Evolutionary conservation across 2,329 filamentous ascomycete genomes (phyloP).

Genomic region (Aschersonia sp.): DNA sequence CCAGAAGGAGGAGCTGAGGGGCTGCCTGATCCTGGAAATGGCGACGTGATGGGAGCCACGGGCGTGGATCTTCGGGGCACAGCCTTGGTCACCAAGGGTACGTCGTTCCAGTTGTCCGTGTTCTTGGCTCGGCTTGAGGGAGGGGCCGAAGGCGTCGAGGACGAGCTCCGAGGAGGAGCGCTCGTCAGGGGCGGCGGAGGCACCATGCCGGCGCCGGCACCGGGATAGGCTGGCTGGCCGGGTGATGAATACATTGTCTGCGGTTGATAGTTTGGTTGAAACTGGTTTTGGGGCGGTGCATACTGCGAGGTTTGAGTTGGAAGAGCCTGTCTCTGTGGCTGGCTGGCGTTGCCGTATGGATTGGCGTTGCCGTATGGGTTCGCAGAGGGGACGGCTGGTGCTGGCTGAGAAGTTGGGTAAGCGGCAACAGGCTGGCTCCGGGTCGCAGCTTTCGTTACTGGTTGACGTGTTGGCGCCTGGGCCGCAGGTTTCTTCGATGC

Average conservation of each 20-base stretch:
- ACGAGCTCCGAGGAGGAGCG: constrained; percentile 36
- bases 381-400: constrained; percentile 10
- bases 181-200: constrained; percentile 17
- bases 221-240: constrained; percentile 20
- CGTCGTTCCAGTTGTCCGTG: constrained; percentile 84
- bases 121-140: constrained; percentile 58
- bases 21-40: constrained; percentile 55
- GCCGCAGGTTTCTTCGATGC: constrained; percentile 46
- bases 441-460: not conserved
- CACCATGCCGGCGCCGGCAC: constrained; percentile 14
- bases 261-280: constrained; percentile 13
- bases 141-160: constrained; percentile 46
- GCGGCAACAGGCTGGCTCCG: constrained; percentile 19
- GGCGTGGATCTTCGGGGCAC: constrained; percentile 65
- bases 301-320: constrained; percentile 21
- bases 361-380: constrained; percentile 6
- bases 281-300: constrained; percentile 20
- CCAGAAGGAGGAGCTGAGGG: constrained; percentile 14
- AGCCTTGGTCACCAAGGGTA: constrained; percentile 68
- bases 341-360: constrained; percentile 11
- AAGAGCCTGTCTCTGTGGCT: constrained; percentile 11
- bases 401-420: constrained; percentile 33
- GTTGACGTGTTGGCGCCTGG: constrained; percentile 12
- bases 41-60: constrained; percentile 53
- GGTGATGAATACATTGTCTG: constrained; percentile 36